Evolutionary conservation across 2,329 filamentous ascomycete species (phyloP), one percentile per base, ranked within the genome.

Genomic region (Lecanicillium sp.): DNA sequence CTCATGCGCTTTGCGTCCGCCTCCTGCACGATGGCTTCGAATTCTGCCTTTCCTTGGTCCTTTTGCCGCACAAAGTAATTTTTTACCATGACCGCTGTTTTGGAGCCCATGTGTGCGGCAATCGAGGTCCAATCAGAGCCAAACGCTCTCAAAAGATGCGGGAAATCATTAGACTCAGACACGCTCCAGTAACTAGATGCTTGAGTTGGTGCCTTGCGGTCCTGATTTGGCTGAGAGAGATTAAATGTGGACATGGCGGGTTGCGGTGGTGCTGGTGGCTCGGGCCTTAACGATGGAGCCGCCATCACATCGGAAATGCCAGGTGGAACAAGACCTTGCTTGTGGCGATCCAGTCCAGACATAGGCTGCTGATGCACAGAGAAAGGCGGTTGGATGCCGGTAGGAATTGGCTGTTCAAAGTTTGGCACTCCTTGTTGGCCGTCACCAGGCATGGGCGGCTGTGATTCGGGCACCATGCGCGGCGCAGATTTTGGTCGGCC

Each of bases 151-250:
- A 92, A 67, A 42, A 87, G 70, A 40, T 71, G 73, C 27, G 81
- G 79, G 58, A 92, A 92, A 51, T 89, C 85, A 33, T 73, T 82
- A 39, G 82, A 73, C 60, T 92, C 85, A 2, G 82, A 83, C 16
- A 90, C 85, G 51, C 85, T 90, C 85, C 85, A 92, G 57, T 92
- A 92, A 58, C 85, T 90, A 2, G 83, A 87, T 12, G 82, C 77
- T 47, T 80, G 78, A 40, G 64, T 63, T 16, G 68, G 67, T 9
- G 62, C 58, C 42, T 73, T 74, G 31, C 72, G 70, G 48, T 78
- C 73, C 27, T 61, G 56, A 29, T 62, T 61, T 12, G 58, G 50
- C 43, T 67, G 64, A 3, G 59, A 50, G 35, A 75, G 53, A 43
- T 75, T 74, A 47, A 77, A 71, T 18, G 68, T 70, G 9, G 68